Conservation (phyloP, 2,329 filamentous ascomycete species). For the Westerdykella aurantiaca region DNA sequence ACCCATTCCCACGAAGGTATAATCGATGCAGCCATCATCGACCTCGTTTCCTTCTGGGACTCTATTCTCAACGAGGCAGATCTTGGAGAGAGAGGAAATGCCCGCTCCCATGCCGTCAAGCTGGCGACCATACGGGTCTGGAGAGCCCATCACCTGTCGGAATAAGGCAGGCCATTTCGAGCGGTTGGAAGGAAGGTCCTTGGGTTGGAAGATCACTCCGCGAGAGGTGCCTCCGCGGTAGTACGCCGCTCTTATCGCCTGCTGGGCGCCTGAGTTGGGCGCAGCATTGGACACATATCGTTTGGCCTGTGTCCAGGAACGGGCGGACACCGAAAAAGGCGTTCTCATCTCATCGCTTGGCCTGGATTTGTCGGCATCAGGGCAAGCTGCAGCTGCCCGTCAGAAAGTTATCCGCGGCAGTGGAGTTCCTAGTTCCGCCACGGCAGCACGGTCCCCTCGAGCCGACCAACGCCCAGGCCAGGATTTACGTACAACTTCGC, state of each 20-base stretch:
- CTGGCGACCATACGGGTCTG: slow-evolving; percentile 62
- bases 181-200: slow-evolving; percentile 47
- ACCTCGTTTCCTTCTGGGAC: background rate
- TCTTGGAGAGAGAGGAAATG: slow-evolving; percentile 63
- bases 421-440: slow-evolving; percentile 11
- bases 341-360: slow-evolving; percentile 16
- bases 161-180: slow-evolving; percentile 52
- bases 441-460: slow-evolving; percentile 14
- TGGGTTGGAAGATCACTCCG: slow-evolving; percentile 54
- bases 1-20: slow-evolving; percentile 66
- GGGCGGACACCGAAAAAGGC: too few species aligned
- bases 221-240: slow-evolving; percentile 67
- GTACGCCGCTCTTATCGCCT: slow-evolving; percentile 46
- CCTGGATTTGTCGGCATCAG: background rate
- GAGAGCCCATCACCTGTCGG: slow-evolving; percentile 56
- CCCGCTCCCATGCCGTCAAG: slow-evolving; percentile 67
- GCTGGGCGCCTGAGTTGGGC: slow-evolving; percentile 8
- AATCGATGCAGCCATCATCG: slow-evolving; percentile 49
- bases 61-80: slow-evolving; percentile 57
- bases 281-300: slow-evolving; percentile 1
- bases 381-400: background rate
- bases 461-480: slow-evolving; percentile 1
- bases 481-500: background rate
- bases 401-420: slow-evolving; percentile 17
- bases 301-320: too few species aligned